Conservation (phyloP, 345 rosid genomes). For the Rubroshorea leprosula region DNA sequence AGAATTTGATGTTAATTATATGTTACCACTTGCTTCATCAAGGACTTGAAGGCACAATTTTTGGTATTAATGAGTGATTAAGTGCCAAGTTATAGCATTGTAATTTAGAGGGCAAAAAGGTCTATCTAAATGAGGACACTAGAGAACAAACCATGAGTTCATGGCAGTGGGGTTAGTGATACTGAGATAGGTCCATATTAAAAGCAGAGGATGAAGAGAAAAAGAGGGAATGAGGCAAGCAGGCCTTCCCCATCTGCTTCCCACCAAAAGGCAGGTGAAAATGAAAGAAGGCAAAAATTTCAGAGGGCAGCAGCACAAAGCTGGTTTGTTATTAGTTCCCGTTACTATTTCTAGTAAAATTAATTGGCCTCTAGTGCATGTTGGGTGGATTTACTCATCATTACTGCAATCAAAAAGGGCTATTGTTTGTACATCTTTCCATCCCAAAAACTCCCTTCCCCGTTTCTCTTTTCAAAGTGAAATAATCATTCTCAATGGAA, state of each 20-base stretch:
- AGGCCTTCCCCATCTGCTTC: constrained; percentile 22
- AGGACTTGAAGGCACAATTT: no score
- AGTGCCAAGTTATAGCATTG: neutral
- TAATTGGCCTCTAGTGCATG: constrained; percentile 22
- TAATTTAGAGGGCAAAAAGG: neutral
- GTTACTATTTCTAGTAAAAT: constrained; percentile 32
- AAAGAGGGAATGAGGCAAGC: constrained; percentile 15
- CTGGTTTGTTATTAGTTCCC: constrained; percentile 10
- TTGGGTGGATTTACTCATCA: constrained; percentile 55
- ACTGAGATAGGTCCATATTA: constrained; percentile 14
- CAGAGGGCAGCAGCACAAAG: constrained; percentile 16
- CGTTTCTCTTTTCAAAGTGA: constrained; percentile 35
- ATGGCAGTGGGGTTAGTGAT: constrained; percentile 12
- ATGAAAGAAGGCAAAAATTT: constrained; percentile 27
- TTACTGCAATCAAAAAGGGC: constrained; percentile 48
- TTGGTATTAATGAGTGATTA: no score
- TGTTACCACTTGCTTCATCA: no score
- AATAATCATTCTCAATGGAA: constrained; percentile 68
- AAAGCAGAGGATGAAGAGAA: constrained; percentile 28
- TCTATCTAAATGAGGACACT: neutral
- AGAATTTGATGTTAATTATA: no score
- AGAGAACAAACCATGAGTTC: constrained; percentile 1
- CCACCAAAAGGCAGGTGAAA: constrained; percentile 26
- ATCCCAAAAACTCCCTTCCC: constrained; percentile 23
- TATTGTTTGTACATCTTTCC: constrained; percentile 23